phyloP scores from a whole-genome alignment of 176 grass and related monocot species.

The Zizania latifolia region DNA sequence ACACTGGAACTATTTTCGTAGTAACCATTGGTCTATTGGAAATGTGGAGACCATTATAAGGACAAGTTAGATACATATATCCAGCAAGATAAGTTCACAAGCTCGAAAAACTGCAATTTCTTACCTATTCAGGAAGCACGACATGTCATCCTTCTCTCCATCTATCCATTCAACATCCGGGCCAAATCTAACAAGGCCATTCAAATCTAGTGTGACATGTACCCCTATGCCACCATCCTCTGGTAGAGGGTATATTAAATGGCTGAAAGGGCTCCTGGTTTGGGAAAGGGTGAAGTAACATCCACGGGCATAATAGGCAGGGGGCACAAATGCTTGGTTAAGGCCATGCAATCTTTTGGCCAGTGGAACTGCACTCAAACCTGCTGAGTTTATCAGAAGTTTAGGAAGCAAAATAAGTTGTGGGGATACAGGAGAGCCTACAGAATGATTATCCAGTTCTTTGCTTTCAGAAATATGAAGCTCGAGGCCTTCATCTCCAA shows the following conservation, averaged over 20 bases:
- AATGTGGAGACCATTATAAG: background rate
- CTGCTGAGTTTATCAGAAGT: constrained; percentile 83
- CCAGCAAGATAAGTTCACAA: background rate
- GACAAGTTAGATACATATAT: background rate
- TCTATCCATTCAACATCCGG: constrained; percentile 96
- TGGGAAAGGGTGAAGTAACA: constrained; percentile 85
- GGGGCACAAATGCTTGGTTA: constrained; percentile 44
- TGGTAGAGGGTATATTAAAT: constrained; percentile 91
- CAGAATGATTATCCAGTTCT: constrained; percentile 37
- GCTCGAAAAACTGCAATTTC: background rate
- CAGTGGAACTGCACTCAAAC: constrained; percentile 90
- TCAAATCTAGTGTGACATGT: constrained; percentile 83
- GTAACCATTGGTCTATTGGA: background rate
- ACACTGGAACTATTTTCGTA: background rate
- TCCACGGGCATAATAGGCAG: constrained; percentile 69
- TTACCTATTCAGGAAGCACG: constrained; percentile 80
- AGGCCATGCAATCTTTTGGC: constrained; percentile 69
- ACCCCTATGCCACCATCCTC: constrained; percentile 93
- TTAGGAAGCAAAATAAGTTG: constrained; percentile 71
- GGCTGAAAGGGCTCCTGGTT: constrained; percentile 66
- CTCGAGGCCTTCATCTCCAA: constrained; percentile 52
- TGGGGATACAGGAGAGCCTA: constrained; percentile 28
- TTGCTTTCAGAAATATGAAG: constrained; percentile 67
- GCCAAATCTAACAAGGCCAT: constrained; percentile 77
- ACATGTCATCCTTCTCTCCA: constrained; percentile 40